These are phyloP conservation scores for Bimuria novae-zelandiae DNA, from an alignment of 2,329 filamentous ascomycete genomes.

Conservation along the genomic window DNA sequence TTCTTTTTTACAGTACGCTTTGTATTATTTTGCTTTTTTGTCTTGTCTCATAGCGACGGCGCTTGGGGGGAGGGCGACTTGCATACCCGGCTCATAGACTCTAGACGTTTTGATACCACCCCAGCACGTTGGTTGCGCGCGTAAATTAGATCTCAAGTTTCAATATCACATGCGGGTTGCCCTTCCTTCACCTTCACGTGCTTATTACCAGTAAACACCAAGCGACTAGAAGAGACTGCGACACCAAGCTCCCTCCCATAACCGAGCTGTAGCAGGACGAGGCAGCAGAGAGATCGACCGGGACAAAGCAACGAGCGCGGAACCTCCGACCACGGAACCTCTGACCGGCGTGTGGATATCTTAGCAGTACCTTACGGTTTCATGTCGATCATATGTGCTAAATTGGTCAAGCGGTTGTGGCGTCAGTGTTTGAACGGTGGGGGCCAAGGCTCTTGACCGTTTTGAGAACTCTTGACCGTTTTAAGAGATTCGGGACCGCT, in stretches of 20 bases:
- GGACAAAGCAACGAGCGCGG: background rate
- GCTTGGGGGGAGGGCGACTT: slow-evolving; percentile 3
- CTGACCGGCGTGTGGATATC: too few species aligned
- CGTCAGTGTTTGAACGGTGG: too few species aligned
- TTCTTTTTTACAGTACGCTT: background rate
- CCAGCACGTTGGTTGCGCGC: background rate
- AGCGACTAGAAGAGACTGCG: background rate
- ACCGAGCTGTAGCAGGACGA: background rate
- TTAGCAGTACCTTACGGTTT: too few species aligned
- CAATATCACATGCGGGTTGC: slow-evolving; percentile 6
- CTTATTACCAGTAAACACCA: background rate
- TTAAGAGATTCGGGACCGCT: too few species aligned
- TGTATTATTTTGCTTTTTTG: background rate
- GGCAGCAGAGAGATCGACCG: background rate
- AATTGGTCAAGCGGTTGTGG: too few species aligned
- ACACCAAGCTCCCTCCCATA: background rate
- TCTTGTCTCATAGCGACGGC: slow-evolving; percentile 5
- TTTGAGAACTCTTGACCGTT: too few species aligned
- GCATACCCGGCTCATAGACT: slow-evolving; percentile 6
- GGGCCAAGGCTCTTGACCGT: too few species aligned
- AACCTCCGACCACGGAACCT: slow-evolving; percentile 1
- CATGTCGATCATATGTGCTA: too few species aligned
- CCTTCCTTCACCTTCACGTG: slow-evolving; percentile 1
- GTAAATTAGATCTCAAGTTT: slow-evolving; percentile 10
- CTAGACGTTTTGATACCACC: slow-evolving; percentile 9